These are phyloP conservation scores for Discostella stelligera DNA, from an alignment of 352 stramenopile genomes.

Conservation along the genomic window DNA sequence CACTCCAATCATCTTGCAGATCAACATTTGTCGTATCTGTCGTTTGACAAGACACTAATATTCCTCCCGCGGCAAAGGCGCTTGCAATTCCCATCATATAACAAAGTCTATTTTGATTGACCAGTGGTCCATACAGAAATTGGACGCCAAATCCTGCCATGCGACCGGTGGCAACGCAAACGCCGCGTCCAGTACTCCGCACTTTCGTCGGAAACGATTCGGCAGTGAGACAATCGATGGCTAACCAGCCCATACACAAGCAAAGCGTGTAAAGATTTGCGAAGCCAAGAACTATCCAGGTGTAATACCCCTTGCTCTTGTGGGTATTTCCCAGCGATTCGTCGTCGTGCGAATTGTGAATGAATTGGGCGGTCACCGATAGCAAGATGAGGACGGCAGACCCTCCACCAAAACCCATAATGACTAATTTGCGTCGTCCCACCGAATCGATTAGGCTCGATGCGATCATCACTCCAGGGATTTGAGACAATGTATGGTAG, in stretches of 20 bases:
- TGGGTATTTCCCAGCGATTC: not conserved
- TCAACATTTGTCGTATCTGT: slow-evolving; percentile 53
- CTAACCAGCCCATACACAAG: slow-evolving; percentile 39
- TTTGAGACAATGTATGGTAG: slow-evolving; percentile 45
- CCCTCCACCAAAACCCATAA: slow-evolving; percentile 33
- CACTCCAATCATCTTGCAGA: slow-evolving; percentile 48
- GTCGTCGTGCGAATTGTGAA: slow-evolving; percentile 11
- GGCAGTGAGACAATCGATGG: slow-evolving; percentile 85
- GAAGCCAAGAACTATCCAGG: slow-evolving; percentile 26
- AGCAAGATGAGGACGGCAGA: slow-evolving; percentile 26
- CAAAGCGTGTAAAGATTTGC: slow-evolving; percentile 39
- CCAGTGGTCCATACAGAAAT: slow-evolving; percentile 65
- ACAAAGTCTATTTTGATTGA: slow-evolving; percentile 36
- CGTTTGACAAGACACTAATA: slow-evolving; percentile 27
- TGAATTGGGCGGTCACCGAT: slow-evolving; percentile 21
- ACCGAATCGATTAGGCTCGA: slow-evolving; percentile 47
- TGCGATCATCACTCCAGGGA: slow-evolving; percentile 48
- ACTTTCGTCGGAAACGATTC: slow-evolving; percentile 90
- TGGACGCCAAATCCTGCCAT: slow-evolving; percentile 88
- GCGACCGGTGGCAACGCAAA: slow-evolving; percentile 87
- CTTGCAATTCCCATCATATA: slow-evolving; percentile 39
- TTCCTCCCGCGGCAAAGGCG: slow-evolving; percentile 28
- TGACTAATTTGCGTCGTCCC: slow-evolving; percentile 34
- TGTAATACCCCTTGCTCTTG: slow-evolving; percentile 2
- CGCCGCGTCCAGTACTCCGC: slow-evolving; percentile 87